These are phyloP conservation scores for Castanospermum australe DNA, from an alignment of 306 rosid genomes.

Conservation along the genomic window DNA sequence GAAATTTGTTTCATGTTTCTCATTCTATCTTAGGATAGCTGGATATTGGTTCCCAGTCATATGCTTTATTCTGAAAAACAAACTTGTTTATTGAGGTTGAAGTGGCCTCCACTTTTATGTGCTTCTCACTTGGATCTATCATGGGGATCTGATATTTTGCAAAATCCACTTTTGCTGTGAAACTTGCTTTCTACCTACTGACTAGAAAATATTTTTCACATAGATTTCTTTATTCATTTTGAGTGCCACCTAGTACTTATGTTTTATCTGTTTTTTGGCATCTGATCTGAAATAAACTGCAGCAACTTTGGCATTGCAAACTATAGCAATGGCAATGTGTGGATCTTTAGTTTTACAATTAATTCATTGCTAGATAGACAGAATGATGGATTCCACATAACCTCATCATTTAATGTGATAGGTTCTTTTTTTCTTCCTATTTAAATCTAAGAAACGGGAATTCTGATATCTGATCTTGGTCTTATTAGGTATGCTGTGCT, in stretches of 20 bases:
- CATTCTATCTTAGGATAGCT: background rate
- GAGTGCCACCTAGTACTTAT: background rate
- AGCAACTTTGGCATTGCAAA: background rate
- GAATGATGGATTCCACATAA: background rate
- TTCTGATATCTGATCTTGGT: background rate
- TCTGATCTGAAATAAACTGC: conserved; percentile 14
- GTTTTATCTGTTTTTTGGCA: background rate
- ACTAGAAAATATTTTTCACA: background rate
- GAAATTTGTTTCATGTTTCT: background rate
- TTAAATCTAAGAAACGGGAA: background rate
- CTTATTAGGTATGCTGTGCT: background rate
- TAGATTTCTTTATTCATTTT: background rate
- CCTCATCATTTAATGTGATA: background rate
- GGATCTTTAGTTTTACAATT: background rate
- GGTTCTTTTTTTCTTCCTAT: background rate
- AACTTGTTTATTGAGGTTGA: background rate
- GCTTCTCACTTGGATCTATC: background rate
- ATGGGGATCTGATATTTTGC: background rate
- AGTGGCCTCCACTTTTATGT: background rate
- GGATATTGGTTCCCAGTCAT: background rate
- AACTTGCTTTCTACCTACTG: background rate
- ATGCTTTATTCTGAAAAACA: background rate
- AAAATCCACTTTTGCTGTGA: background rate
- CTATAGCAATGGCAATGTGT: background rate
- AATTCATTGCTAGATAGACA: background rate